A percentile compares a stretch with the other conserved stretches of the same genome.
Evolutionary conservation across 768 basidiomycete species (phyloP).

Genomic region (Tulasnella sp.): DNA sequence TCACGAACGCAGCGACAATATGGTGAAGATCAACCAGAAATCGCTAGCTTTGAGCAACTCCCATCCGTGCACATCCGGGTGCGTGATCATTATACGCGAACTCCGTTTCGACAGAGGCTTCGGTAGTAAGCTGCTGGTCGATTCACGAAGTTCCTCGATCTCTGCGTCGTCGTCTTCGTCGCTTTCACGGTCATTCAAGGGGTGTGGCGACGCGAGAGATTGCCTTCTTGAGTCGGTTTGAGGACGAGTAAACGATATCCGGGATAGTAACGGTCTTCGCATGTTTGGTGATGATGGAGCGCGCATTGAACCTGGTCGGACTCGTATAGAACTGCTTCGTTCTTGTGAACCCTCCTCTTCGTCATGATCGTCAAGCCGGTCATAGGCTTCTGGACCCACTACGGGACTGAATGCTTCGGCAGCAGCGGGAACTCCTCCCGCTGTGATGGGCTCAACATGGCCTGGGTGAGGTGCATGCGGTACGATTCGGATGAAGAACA

Average conservation of each 20-base stretch:
- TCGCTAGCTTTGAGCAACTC: slow-evolving; percentile 50
- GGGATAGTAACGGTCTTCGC: background rate
- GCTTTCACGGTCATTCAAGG: background rate
- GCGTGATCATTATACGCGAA: slow-evolving; percentile 28
- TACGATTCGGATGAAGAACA: slow-evolving; percentile 65
- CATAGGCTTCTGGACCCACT: slow-evolving; percentile 5
- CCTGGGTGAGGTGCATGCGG: slow-evolving; percentile 39
- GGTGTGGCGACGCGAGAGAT: background rate
- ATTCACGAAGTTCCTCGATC: slow-evolving; percentile 3
- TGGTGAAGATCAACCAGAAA: slow-evolving; percentile 60
- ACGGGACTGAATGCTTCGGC: slow-evolving; percentile 29
- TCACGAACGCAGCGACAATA: slow-evolving; percentile 54
- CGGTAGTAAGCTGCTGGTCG: background rate
- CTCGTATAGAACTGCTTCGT: background rate
- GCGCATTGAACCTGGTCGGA: slow-evolving; percentile 13
- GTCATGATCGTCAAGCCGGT: slow-evolving; percentile 21
- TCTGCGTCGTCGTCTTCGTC: background rate
- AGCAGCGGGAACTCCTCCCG: slow-evolving; percentile 30
- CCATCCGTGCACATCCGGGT: slow-evolving; percentile 50
- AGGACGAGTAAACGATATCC: slow-evolving; percentile 3
- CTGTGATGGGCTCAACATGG: background rate
- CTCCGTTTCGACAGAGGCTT: background rate
- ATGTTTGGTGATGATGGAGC: background rate
- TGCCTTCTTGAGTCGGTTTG: background rate
- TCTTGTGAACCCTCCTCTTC: slow-evolving; percentile 23